phyloP scores from a whole-genome alignment of 2,329 filamentous ascomycete genomes.

The Pseudocercospora crystallina region DNA sequence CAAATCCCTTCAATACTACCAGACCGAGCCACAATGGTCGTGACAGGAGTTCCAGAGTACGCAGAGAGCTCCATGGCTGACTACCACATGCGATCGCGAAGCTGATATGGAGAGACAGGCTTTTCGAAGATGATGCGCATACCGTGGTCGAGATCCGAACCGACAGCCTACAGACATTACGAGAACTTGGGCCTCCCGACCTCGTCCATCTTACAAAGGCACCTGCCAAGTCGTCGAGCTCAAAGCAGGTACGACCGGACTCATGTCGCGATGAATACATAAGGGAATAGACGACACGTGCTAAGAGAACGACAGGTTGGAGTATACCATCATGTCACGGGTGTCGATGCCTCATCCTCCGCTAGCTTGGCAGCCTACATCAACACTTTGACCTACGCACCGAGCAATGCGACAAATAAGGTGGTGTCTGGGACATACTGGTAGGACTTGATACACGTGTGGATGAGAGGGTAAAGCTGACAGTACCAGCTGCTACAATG shows the following conservation, averaged over 20 bases:
- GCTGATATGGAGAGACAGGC: slow-evolving; percentile 54
- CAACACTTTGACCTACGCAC: slow-evolving; percentile 91
- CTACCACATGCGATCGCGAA: slow-evolving; percentile 1
- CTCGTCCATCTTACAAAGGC: slow-evolving; percentile 91
- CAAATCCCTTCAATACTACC: too few relatives aligned
- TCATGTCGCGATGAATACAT: not conserved
- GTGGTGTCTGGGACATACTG: slow-evolving; percentile 94
- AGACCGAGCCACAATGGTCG: slow-evolving; percentile 25
- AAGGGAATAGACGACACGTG: not conserved
- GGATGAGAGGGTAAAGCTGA: slow-evolving; percentile 19
- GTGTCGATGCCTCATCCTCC: slow-evolving; percentile 94
- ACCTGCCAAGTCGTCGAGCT: slow-evolving; percentile 55
- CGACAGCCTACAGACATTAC: slow-evolving; percentile 78
- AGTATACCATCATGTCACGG: slow-evolving; percentile 96
- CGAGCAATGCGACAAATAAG: slow-evolving; percentile 80
- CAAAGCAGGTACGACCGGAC: slow-evolving; percentile 52
- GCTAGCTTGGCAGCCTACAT: slow-evolving; percentile 97
- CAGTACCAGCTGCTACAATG: slow-evolving; percentile 82
- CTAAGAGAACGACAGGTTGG: slow-evolving; percentile 61
- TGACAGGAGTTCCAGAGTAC: slow-evolving; percentile 36
- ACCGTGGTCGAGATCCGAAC: slow-evolving; percentile 91
- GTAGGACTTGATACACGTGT: slow-evolving; percentile 49
- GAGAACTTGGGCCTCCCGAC: slow-evolving; percentile 93
- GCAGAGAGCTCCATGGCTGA: slow-evolving; percentile 16
- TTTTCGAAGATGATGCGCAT: slow-evolving; percentile 89